Evolutionary conservation across 352 stramenopile species (phyloP).

Genomic region (Blastocystis sp.): DNA sequence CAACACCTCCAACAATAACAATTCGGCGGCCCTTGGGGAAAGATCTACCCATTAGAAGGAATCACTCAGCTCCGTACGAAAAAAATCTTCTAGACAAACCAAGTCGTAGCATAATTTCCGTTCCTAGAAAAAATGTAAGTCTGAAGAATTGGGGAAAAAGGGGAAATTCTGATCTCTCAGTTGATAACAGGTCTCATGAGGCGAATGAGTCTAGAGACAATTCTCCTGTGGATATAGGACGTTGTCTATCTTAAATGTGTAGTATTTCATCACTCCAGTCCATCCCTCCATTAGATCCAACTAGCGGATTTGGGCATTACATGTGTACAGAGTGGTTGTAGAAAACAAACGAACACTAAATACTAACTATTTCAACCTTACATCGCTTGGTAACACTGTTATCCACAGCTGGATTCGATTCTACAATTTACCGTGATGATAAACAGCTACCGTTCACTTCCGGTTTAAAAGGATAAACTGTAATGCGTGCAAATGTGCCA

Average conservation of each 20-base stretch:
- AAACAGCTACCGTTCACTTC: neutral
- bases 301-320: neutral
- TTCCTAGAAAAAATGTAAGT: neutral
- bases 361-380: conserved; percentile 25
- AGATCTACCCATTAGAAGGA: neutral
- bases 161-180: neutral
- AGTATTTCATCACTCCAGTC: neutral
- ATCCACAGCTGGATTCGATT: neutral
- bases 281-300: neutral
- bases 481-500: conserved; percentile 27
- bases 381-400: neutral
- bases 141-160: neutral
- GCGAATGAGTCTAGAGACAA: neutral
- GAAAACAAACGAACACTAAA: neutral
- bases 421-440: neutral
- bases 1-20: conserved; percentile 71
- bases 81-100: neutral
- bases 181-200: neutral
- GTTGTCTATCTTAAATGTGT: too few species aligned
- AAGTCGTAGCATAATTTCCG: neutral
- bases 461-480: conserved; percentile 12
- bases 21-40: conserved; percentile 65
- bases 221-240: neutral
- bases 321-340: neutral
- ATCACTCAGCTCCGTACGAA: neutral